Percentiles rank a stretch among this genome's conserved stretches.
phyloP scores from a whole-genome alignment of 257 asterid species.

The Solanum medicagineum region DNA sequence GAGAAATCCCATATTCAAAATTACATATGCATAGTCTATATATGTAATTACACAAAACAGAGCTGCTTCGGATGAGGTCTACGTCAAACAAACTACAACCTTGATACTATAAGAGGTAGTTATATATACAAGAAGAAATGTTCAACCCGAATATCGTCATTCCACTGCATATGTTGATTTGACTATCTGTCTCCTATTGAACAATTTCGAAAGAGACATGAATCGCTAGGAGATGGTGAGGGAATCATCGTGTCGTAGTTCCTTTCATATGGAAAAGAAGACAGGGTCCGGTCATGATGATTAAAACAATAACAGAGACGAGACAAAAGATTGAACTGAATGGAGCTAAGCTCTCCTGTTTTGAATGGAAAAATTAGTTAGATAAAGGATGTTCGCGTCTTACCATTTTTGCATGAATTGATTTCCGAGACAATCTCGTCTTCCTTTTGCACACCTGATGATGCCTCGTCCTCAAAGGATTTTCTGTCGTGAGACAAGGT shows the following conservation, averaged over 20 bases:
- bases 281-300: neutral
- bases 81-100: neutral
- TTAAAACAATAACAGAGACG: neutral
- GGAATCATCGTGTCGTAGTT: neutral
- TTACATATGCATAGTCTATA: neutral
- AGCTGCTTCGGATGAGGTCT: neutral
- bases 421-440: slow-evolving; percentile 29
- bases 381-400: neutral
- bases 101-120: neutral
- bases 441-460: slow-evolving; percentile 15
- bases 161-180: neutral
- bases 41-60: neutral
- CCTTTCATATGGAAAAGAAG: slow-evolving; percentile 2
- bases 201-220: neutral
- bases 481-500: slow-evolving; percentile 18
- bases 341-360: neutral
- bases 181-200: neutral
- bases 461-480: slow-evolving; percentile 16
- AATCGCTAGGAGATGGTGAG: neutral
- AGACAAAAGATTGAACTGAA: neutral
- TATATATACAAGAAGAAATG: neutral
- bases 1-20: neutral
- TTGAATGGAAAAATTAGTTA: neutral
- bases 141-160: neutral
- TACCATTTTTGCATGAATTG: slow-evolving; percentile 31